A percentile compares a stretch with the other conserved stretches of the same genome.
Conservation (phyloP, 2,329 filamentous ascomycete species). For the Fusarium bulbicola region DNA sequence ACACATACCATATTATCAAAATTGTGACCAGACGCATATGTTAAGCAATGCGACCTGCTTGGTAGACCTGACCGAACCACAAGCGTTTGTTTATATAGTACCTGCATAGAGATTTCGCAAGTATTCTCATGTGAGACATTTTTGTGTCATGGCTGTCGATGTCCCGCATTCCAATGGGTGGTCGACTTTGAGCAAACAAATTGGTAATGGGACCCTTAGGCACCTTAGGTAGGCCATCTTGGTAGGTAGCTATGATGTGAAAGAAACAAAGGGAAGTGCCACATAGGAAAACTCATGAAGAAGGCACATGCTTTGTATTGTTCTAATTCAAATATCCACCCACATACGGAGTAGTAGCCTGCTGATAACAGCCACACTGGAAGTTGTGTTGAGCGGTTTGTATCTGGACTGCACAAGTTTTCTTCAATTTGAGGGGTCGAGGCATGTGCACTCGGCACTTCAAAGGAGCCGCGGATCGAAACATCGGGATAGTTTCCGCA, state of each 20-base stretch:
- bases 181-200: neutral
- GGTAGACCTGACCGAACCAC: neutral
- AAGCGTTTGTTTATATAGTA: neutral
- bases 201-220: neutral
- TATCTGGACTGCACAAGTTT: neutral
- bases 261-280: neutral
- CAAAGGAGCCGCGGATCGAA: conserved; percentile 8
- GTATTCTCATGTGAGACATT: neutral
- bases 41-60: neutral
- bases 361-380: neutral
- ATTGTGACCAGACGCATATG: neutral
- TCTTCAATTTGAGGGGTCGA: neutral
- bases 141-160: neutral
- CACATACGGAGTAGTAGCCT: neutral
- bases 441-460: conserved; percentile 26
- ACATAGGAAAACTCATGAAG: neutral
- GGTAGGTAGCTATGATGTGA: neutral
- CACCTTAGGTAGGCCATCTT: no score
- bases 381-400: neutral
- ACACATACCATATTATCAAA: no score
- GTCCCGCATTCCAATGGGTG: conserved; percentile 9
- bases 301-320: conserved; percentile 2
- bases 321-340: neutral
- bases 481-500: conserved; percentile 1
- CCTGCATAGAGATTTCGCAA: neutral